Evolutionary conservation across 176 grass and related monocot species (phyloP).

Genomic region (Zizania latifolia): DNA sequence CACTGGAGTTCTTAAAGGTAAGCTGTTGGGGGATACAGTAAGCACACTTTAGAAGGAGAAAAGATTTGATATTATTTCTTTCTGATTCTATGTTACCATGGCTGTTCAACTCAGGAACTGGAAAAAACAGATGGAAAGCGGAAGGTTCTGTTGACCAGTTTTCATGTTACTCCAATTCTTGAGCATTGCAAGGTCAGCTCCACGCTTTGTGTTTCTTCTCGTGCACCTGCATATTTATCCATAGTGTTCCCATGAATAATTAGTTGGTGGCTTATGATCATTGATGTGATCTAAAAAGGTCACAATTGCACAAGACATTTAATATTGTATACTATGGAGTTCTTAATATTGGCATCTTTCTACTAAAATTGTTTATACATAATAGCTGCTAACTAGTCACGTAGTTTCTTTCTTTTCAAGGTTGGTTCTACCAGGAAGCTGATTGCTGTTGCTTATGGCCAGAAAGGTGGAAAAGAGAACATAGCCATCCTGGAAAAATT

Average conservation of each 20-base stretch:
- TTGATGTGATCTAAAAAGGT: background rate
- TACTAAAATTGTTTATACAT: background rate
- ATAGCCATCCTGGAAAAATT: slow-evolving; percentile 76
- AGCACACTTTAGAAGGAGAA: background rate
- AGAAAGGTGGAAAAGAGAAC: slow-evolving; percentile 86
- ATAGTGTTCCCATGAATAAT: background rate
- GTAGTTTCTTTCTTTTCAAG: slow-evolving; percentile 34
- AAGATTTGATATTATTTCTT: background rate
- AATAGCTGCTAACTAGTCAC: slow-evolving; percentile 10
- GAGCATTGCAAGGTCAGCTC: slow-evolving; percentile 81
- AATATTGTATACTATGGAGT: slow-evolving; percentile 9
- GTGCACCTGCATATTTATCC: background rate
- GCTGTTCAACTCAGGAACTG: slow-evolving; percentile 58
- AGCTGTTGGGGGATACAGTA: slow-evolving; percentile 9
- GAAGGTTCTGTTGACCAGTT: slow-evolving; percentile 65
- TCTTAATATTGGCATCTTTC: background rate
- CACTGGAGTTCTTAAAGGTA: slow-evolving; percentile 79
- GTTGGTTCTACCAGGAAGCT: slow-evolving; percentile 66
- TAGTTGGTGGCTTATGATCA: background rate
- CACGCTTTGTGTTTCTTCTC: background rate
- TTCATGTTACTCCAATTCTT: slow-evolving; percentile 91
- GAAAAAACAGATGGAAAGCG: slow-evolving; percentile 64
- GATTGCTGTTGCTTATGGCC: slow-evolving; percentile 69
- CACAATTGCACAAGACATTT: background rate
- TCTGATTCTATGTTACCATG: slow-evolving; percentile 15